Percentiles rank a stretch among this genome's conserved stretches.
Evolutionary conservation across 768 basidiomycete species (phyloP).

Genomic region (Tricholoma saponaceum): DNA sequence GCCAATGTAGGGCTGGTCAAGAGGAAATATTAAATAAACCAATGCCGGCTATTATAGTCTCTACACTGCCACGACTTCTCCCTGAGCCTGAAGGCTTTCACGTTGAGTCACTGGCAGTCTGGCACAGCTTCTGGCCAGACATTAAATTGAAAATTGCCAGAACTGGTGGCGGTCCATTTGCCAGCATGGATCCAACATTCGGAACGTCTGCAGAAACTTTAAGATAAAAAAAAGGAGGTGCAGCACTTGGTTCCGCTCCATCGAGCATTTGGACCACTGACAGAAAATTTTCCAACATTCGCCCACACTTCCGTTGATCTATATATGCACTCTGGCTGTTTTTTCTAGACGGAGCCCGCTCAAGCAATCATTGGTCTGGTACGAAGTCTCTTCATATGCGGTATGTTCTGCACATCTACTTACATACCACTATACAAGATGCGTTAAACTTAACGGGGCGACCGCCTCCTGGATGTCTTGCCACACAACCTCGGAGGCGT

Average conservation of each 20-base stretch:
- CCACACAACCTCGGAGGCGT: too few relatives aligned
- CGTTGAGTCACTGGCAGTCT: neutral
- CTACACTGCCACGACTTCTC: constrained; percentile 10
- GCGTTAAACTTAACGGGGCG: neutral
- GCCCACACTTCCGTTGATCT: neutral
- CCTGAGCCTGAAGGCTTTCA: neutral
- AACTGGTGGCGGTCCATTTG: neutral
- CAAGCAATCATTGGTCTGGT: too few relatives aligned
- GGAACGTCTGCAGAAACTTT: neutral
- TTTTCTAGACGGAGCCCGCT: too few relatives aligned
- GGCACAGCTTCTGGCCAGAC: neutral
- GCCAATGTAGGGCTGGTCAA: neutral
- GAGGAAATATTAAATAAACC: neutral
- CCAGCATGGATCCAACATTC: too few relatives aligned
- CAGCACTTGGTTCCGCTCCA: neutral
- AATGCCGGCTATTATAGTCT: neutral
- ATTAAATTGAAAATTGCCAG: neutral
- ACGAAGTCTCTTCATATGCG: neutral
- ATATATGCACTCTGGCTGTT: neutral
- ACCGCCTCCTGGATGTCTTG: too few relatives aligned
- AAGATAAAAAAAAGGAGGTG: neutral
- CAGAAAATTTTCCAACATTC: neutral
- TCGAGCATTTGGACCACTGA: neutral
- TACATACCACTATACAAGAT: too few relatives aligned
- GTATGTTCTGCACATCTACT: neutral